These are phyloP conservation scores for Thalassiosira profunda DNA, from an alignment of 108 stramenopile species.

Conservation along the genomic window DNA sequence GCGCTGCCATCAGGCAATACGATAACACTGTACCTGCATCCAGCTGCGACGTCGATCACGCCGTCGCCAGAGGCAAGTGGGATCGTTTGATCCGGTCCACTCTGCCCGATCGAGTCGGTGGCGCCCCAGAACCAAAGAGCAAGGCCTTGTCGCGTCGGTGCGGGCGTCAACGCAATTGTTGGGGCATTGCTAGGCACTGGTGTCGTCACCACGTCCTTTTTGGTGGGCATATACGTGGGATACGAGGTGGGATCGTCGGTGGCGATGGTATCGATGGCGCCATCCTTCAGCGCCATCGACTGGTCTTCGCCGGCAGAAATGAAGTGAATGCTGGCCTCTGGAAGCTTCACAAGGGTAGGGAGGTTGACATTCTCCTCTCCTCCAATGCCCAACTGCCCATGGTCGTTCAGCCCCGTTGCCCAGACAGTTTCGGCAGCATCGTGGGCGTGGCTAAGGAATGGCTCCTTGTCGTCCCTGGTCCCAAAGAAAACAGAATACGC, in stretches of 20 bases:
- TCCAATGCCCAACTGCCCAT: conserved; percentile 46
- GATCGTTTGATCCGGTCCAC: conserved; percentile 5
- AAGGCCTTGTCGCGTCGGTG: conserved; percentile 5
- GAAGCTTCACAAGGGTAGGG: conserved; percentile 24
- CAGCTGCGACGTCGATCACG: conserved; percentile 8
- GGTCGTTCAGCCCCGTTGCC: conserved; percentile 38
- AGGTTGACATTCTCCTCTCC: conserved; percentile 33
- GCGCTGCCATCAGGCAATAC: conserved; percentile 16
- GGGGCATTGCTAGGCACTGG: not conserved
- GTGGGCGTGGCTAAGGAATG: too few species aligned
- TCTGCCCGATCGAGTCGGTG: conserved; percentile 20
- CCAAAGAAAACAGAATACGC: conserved; percentile 40
- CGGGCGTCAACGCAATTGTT: not conserved
- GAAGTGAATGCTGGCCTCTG: too few species aligned
- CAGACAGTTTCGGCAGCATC: too few species aligned
- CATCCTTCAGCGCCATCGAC: conserved; percentile 20
- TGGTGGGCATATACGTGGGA: conserved; percentile 2
- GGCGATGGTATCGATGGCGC: not conserved
- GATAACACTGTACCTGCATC: conserved; percentile 20
- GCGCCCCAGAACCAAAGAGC: conserved; percentile 34
- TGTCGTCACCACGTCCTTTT: not conserved
- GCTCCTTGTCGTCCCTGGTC: conserved; percentile 23
- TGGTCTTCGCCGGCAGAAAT: conserved; percentile 46
- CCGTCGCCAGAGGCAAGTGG: conserved; percentile 19
- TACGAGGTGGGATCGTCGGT: not conserved